Base-by-base conservation (phyloP, 2,329 filamentous ascomycete genomes). In the Hypomyces rosellus region DNA sequence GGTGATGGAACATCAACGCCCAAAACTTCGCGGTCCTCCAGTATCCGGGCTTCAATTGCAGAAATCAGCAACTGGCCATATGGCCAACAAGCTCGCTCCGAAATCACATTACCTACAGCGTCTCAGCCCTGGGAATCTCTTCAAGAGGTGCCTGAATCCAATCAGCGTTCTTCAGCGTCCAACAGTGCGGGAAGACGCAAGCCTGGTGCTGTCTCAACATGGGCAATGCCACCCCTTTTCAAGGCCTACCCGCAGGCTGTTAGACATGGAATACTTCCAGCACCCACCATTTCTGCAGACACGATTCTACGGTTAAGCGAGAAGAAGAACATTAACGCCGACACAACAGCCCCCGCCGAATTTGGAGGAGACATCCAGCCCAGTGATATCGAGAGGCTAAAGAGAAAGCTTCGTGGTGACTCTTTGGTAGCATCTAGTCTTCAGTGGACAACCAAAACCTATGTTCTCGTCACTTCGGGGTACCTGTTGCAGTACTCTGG, bases 161-260 rank as follows among this genome's bases (percentile, higher is more conserved):
- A 50, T 20, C 55, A 55, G 33, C 44, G 50, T 30, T 25, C 47
- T 18, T 53, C 38, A 49, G 22, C 51, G 45, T 42, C 20, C 48
- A 50, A 20, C 46, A 46, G 51, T 37, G 34, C 44, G 42, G n/a
- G 49, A 47, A 41, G 55, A 55, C 39, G 53, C 46, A 48, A 37
- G 36, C 45, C 50, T 41, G 45, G 48, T 55, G 46, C 48, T 46
- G 44, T 45, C 20, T 2, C 69, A 4, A 66, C 69, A 12, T 88
- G 84, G 84, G 78, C 81, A 50, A 79, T 84, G 14, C 88, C 89
- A 6, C 88, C 89, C 2, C 71, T 96, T 12, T 95, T 91, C 65
- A 87, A 95, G 65, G 89, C 88, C 12, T 95, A 90, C 63, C 86
- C 88, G 0, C 90, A 95, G 66, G 83, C 89, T 3, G 78, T 89